Evolutionary conservation across 495 filamentous ascomycete genomes (phyloP).

Genomic region (Tuber microsphaerosporum): DNA sequence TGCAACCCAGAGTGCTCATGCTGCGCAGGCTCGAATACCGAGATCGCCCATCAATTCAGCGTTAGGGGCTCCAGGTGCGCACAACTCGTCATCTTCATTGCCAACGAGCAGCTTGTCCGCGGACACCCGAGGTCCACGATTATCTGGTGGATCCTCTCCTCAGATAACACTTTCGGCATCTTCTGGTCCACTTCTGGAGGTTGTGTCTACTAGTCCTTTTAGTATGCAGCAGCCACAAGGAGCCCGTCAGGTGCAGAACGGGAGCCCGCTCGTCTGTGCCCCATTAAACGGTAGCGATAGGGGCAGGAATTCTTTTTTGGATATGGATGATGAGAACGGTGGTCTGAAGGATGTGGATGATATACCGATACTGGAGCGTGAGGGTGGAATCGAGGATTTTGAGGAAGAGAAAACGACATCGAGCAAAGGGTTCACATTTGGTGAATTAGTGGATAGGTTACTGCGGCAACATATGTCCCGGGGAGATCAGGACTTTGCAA

Average conservation of each 20-base stretch:
- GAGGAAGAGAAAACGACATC: slow-evolving; percentile 42
- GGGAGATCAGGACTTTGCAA: slow-evolving; percentile 72
- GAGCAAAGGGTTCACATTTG: slow-evolving; percentile 64
- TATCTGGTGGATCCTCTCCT: slow-evolving; percentile 21
- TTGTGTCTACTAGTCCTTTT: slow-evolving; percentile 38
- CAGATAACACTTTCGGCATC: slow-evolving; percentile 36
- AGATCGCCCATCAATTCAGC: slow-evolving; percentile 29
- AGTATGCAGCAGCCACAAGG: slow-evolving; percentile 35
- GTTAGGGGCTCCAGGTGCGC: slow-evolving; percentile 24
- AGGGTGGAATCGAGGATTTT: slow-evolving; percentile 37
- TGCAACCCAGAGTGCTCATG: slow-evolving; percentile 15
- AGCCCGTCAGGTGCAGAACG: slow-evolving; percentile 15
- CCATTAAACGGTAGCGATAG: slow-evolving; percentile 31
- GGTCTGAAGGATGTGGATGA: slow-evolving; percentile 53
- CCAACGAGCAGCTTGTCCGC: slow-evolving; percentile 14
- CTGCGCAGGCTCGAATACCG: slow-evolving; percentile 25
- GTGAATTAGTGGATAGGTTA: slow-evolving; percentile 81
- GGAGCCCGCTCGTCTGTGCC: slow-evolving; percentile 13
- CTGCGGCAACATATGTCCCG: slow-evolving; percentile 74
- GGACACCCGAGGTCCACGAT: slow-evolving; percentile 22
- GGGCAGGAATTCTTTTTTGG: slow-evolving; percentile 50
- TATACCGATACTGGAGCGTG: slow-evolving; percentile 54
- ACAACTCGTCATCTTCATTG: slow-evolving; percentile 16
- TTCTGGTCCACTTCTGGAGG: slow-evolving; percentile 32
- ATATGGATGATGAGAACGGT: slow-evolving; percentile 55